Base-by-base conservation (phyloP, 331 rosid genomes). In the Quercus phellos region DNA sequence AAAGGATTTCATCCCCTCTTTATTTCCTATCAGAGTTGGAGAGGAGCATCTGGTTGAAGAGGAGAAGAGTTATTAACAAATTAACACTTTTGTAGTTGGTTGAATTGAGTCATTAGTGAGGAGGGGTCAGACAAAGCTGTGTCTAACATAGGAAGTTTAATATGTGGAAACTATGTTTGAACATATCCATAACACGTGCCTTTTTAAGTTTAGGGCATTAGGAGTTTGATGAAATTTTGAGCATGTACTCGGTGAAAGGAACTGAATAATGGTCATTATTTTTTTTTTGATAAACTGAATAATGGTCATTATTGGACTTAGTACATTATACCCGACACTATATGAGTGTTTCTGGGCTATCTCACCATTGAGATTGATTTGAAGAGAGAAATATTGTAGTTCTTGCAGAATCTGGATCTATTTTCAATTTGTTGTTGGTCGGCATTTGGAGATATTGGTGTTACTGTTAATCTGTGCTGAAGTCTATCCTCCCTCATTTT, bases 341-440 rank as follows among this genome's bases (percentile, higher is more conserved):
- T 64, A 73, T 53, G 18, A 7, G 24, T 32, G 19, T 75, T 68
- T 18, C 43, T 30, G 18, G 58, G 56, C 68, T 17, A 24, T 12
- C 29, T 70, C 66, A 70, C 73, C 59, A 56, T 74, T 67, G 60
- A 29, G 73, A 13, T 22, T 68, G 29, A 51, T 68, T 67, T 74
- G 75, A 55, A 29, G 71, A 61, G 18, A 35, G 4, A 29, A 64
- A 67, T 35, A 9, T 66, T 38, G 50, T 29, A 38, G 34, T 38
- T 73, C 27, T 21, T 74, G 42, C 4, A 24, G 24, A 72, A 55
- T 70, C 54, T 73, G 42, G 24, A 13, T 27, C 55, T 68, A 11
- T 66, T 66, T 66, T 66, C 27, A 66, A 66, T 16, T 66, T 19
- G 13, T 32, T 66, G 46, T n/a, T 66, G 32, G 32, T 24, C 0